Base-by-base conservation (phyloP, 257 asterid genomes). In the Ilex asprella region DNA sequence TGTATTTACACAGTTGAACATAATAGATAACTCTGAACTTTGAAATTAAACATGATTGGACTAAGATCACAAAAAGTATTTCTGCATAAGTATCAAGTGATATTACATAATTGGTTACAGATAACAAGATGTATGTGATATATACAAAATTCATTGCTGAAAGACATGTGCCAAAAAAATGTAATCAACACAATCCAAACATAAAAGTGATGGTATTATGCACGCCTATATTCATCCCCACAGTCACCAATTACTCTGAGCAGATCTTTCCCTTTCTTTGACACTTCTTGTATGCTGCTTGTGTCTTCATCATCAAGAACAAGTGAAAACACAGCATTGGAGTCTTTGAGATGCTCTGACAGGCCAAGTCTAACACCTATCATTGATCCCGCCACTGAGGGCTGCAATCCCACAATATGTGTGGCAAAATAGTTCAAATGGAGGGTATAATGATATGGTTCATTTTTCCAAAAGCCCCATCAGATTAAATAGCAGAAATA, bases 341-440 rank as follows among this genome's bases (percentile, higher is more conserved):
- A 69, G 31, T 85, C 95, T 59, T 82, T 83, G 61, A 89, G 76
- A 65, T 92, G 97, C 55, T 89, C 94, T 1, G 97, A 70, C 43
- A 92, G 88, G 31, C 99, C 99, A 58, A 92, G 95, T 68, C 97
- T 67, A 61, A 85, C 97, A 16, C 99, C 99, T 62, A 92, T 67
- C 99, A 92, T 92, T 10, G 99, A 89, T 71, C 99, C 99, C 2
- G 95, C 99, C 67, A 92, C 99, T 12, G 81, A 81, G 53, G 82
- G 95, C 99, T 91, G 93, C 83, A 80, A 62, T 50, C 13, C 58
- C 31, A 41, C 71, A 66, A 58, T 14, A 61, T 54, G 32, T 12
- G 2, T 7, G 29, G 39, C 56, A 43, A 49, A 39, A 67, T 46
- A 10, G 4, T 10, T 46, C 13, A 46, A 46, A 46, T 46, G 52